phyloP scores from a whole-genome alignment of 2,329 filamentous ascomycete species.

The Claviceps quebecensis region DNA sequence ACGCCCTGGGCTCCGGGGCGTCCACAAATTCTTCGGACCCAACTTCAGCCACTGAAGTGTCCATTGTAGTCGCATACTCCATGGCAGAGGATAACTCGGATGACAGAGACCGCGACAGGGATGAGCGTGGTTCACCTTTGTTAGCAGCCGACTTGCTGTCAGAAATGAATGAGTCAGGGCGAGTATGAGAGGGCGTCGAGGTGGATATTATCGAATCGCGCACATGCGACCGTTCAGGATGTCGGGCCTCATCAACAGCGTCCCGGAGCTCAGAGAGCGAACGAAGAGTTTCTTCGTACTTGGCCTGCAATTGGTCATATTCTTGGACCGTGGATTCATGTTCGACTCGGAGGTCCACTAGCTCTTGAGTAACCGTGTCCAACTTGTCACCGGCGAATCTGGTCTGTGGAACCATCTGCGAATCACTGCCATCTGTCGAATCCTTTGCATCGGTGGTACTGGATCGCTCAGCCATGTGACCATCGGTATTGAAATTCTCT shows the following conservation, averaged over 20 bases:
- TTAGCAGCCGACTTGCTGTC: constrained; percentile 56
- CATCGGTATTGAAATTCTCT: not conserved
- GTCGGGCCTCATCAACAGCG: constrained; percentile 62
- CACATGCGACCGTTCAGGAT: constrained; percentile 33
- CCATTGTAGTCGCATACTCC: constrained; percentile 55
- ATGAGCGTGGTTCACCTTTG: constrained; percentile 53
- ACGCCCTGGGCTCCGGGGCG: constrained; percentile 28
- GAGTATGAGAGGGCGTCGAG: constrained; percentile 27
- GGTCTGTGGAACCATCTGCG: constrained; percentile 63
- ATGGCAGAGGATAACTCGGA: constrained; percentile 84
- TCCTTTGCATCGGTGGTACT: constrained; percentile 19
- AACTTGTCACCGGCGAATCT: constrained; percentile 86
- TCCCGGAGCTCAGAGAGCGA: constrained; percentile 78
- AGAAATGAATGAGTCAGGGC: constrained; percentile 75
- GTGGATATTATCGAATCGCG: constrained; percentile 44
- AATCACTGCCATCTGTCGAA: constrained; percentile 22
- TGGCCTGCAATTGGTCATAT: constrained; percentile 66
- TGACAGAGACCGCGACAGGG: constrained; percentile 72
- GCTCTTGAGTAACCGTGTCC: constrained; percentile 79
- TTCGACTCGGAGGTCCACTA: constrained; percentile 78
- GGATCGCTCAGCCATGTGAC: not conserved
- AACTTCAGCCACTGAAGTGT: constrained; percentile 45
- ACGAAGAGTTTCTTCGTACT: constrained; percentile 81
- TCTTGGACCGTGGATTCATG: constrained; percentile 76
- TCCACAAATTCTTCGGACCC: constrained; percentile 26